phyloP scores from a whole-genome alignment of 257 asterid genomes.

The Primulina tabacum region DNA sequence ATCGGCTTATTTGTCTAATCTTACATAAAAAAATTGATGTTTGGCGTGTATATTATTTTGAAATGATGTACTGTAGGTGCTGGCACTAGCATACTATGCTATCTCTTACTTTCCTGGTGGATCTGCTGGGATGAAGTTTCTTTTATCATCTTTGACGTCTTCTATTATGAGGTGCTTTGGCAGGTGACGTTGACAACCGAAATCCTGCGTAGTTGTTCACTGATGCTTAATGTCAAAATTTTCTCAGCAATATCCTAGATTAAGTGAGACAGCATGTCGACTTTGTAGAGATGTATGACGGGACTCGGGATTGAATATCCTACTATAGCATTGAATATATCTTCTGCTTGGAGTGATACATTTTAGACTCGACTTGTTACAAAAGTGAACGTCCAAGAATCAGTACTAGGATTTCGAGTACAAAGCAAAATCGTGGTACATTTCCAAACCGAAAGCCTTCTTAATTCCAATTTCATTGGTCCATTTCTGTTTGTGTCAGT shows the following conservation, averaged over 20 bases:
- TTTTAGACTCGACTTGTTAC: no score
- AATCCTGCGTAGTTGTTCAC: slow-evolving; percentile 2
- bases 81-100: slow-evolving; percentile 81
- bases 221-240: slow-evolving; percentile 4
- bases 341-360: no score
- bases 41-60: neutral
- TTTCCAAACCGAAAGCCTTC: no score
- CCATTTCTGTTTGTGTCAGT: no score
- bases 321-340: no score
- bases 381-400: no score
- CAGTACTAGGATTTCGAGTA: no score
- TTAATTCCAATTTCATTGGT: no score
- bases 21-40: neutral
- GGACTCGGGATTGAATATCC: neutral
- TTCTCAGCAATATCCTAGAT: neutral
- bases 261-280: neutral
- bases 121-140: slow-evolving; percentile 80
- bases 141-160: slow-evolving; percentile 72
- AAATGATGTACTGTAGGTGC: slow-evolving; percentile 45
- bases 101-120: slow-evolving; percentile 97
- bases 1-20: neutral
- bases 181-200: slow-evolving; percentile 40
- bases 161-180: slow-evolving; percentile 70
- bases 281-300: neutral
- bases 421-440: no score